Conservation (phyloP, 2,329 filamentous ascomycete species). For the Botrytis deweyae region DNA sequence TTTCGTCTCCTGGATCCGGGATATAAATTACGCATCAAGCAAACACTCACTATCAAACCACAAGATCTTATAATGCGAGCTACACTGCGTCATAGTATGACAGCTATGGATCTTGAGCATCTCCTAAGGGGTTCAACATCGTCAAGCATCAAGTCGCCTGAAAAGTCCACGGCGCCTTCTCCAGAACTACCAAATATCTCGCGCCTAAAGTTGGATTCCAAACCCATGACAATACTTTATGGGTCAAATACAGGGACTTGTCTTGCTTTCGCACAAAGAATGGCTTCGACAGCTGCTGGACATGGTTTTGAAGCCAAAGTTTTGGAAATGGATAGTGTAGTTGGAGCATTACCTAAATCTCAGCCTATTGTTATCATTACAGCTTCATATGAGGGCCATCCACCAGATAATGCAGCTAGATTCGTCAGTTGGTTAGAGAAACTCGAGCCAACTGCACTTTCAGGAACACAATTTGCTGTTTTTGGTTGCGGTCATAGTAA, state of each 20-base stretch:
- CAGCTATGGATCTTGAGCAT: constrained; percentile 45
- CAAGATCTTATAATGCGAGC: constrained; percentile 63
- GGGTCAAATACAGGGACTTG: constrained; percentile 77
- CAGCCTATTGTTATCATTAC: constrained; percentile 66
- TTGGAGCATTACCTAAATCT: constrained; percentile 57
- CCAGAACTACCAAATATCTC: not conserved
- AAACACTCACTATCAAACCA: constrained; percentile 61
- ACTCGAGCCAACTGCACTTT: constrained; percentile 44
- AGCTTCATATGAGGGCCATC: constrained; percentile 71
- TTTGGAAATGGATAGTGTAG: constrained; percentile 59
- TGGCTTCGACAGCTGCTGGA: constrained; percentile 56
- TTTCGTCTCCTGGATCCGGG: constrained; percentile 59
- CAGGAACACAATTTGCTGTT: constrained; percentile 61
- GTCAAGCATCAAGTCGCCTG: not conserved
- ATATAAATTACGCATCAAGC: constrained; percentile 55
- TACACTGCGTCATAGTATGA: constrained; percentile 51
- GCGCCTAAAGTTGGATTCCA: not conserved
- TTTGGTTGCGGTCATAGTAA: constrained; percentile 63
- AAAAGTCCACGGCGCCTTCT: no score
- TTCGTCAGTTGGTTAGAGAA: constrained; percentile 66
- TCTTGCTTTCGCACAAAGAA: constrained; percentile 62
- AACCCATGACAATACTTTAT: constrained; percentile 58
- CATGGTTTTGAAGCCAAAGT: constrained; percentile 58
- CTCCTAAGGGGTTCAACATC: constrained; percentile 32
- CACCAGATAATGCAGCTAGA: constrained; percentile 67